Evolutionary conservation across 23 red algal species (phyloP).

Genomic region (Agarophyton chilense): DNA sequence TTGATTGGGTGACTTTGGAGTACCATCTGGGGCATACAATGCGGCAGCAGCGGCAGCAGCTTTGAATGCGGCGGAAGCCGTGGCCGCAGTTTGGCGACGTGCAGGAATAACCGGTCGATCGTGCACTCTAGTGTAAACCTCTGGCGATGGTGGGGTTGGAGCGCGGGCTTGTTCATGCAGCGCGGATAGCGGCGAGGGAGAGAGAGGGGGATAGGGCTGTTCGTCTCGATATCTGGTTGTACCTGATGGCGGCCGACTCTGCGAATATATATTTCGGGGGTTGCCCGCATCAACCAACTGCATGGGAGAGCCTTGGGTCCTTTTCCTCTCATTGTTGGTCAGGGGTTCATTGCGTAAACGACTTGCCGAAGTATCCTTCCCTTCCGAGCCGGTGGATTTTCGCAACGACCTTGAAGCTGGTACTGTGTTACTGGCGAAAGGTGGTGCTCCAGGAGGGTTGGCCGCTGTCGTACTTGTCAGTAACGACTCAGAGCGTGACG

Average conservation of each 20-base stretch:
- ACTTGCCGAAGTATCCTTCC: background rate
- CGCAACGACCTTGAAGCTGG: background rate
- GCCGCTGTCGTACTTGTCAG: background rate
- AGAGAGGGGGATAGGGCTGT: background rate
- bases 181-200: background rate
- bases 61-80: conserved; percentile 31
- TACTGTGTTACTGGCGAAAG: background rate
- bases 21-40: background rate
- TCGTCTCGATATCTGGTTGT: conserved; percentile 4
- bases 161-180: conserved; percentile 36
- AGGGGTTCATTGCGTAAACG: background rate
- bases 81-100: background rate
- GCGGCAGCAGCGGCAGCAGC: conserved; percentile 47
- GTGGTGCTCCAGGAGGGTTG: background rate
- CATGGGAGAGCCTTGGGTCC: conserved; percentile 1
- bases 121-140: conserved; percentile 42
- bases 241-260: conserved; percentile 1
- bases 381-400: background rate
- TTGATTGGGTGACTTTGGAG: background rate
- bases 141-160: conserved; percentile 44
- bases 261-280: conserved; percentile 30
- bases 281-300: conserved; percentile 26
- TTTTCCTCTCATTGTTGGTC: background rate
- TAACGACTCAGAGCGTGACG: background rate
- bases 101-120: conserved; percentile 63